These are phyloP conservation scores for Zymoseptoria passerinii DNA, from an alignment of 2,329 filamentous ascomycete species.

Conservation along the genomic window DNA sequence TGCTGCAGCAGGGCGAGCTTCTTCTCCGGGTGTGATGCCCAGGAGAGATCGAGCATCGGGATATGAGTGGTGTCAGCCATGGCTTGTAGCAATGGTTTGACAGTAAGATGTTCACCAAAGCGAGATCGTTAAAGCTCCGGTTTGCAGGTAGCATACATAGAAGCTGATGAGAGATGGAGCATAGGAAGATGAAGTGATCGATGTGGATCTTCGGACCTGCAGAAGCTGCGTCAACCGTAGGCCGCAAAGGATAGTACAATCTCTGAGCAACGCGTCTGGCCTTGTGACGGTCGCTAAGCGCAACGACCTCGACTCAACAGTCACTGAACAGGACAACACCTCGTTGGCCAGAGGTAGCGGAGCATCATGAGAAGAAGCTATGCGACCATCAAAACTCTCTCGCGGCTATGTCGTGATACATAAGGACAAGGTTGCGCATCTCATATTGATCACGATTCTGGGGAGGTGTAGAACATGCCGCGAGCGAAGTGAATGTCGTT, in stretches of 20 bases:
- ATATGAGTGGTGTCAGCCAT: constrained; percentile 25
- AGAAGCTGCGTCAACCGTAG: neutral
- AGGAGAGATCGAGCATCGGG: constrained; percentile 44
- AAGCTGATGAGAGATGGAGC: neutral
- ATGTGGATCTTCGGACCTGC: neutral
- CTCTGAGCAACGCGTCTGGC: neutral
- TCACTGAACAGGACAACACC: neutral
- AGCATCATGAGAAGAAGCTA: neutral
- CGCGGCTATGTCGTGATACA: neutral
- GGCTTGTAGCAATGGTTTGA: neutral
- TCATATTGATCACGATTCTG: neutral
- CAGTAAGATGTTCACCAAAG: neutral
- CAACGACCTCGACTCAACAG: neutral
- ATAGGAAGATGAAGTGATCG: neutral
- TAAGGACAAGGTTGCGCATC: neutral
- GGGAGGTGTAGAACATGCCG: neutral
- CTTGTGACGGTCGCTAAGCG: neutral
- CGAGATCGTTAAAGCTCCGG: neutral
- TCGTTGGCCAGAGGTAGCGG: neutral
- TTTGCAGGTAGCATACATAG: neutral
- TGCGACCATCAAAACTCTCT: neutral
- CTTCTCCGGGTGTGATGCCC: constrained; percentile 30
- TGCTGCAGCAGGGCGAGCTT: constrained; percentile 34
- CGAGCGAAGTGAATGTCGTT: neutral
- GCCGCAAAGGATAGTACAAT: neutral